Conservation (phyloP, 306 rosid genomes). For the Corylus heterophylla region DNA sequence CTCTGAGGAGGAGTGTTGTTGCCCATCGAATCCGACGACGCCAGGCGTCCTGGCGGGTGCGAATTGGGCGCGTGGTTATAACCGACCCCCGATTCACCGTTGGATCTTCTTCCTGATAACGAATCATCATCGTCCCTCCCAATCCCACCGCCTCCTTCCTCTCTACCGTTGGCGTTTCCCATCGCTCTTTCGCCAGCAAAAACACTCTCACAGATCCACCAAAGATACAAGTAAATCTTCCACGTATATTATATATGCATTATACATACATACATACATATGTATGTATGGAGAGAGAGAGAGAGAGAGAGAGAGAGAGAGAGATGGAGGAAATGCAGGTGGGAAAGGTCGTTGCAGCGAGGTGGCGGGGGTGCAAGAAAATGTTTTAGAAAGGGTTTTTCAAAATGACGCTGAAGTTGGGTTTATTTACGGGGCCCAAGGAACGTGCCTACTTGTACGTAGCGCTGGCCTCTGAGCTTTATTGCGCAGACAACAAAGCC, state of each 20-base stretch:
- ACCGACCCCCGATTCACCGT: conserved; percentile 39
- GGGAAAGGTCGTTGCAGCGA: background rate
- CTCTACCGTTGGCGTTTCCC: conserved; percentile 77
- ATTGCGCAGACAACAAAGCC: background rate
- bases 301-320: background rate
- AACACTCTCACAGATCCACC: conserved; percentile 13
- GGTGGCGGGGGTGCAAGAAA: background rate
- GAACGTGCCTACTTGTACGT: background rate
- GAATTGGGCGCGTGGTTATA: conserved; percentile 41
- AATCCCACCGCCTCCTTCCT: conserved; percentile 37
- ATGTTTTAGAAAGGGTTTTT: background rate
- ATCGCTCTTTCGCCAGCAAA: conserved; percentile 20
- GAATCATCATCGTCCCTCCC: conserved; percentile 13
- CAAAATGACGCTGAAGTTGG: background rate
- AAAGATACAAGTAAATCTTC: background rate
- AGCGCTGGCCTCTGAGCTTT: background rate
- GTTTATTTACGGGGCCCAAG: background rate
- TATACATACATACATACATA: background rate
- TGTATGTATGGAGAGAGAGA: background rate
- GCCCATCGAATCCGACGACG: conserved; percentile 68
- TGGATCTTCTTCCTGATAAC: conserved; percentile 29
- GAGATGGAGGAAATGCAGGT: background rate
- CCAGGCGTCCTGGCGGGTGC: conserved; percentile 32
- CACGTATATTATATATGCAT: no score
- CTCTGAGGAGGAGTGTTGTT: conserved; percentile 71